Evolutionary conservation across 140 eudicot species (phyloP), one percentile per base, ranked within the genome.

Genomic region (Flaveria floridana): DNA sequence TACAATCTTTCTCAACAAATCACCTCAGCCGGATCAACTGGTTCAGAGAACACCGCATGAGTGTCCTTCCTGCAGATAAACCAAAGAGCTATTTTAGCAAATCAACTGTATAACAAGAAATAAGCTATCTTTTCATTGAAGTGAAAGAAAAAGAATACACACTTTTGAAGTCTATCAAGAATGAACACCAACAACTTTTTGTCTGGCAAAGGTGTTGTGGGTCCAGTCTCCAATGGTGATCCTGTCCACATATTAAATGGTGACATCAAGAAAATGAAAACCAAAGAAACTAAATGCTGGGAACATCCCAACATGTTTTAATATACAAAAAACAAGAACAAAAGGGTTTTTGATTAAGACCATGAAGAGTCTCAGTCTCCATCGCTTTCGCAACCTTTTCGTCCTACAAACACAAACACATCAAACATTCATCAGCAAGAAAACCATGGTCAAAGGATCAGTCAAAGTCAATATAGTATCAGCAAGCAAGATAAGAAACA

Each of bases 141-240:
- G 80, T 51, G 53, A 77, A 68, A 78, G 77, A 69, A 82, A 75
- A 83, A 78, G 74, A 65, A 44, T 56, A 80, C 88, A 78, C 77
- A 94, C 99, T 90, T 90, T 88, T 94, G 99, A 81, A 94, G 96
- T 76, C 96, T 94, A 75, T 94, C 96, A 87, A 94, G 97, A 81
- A 94, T 87, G 92, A 90, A 89, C 71, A 86, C 84, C 89, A 94
- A 83, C 89, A 90, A 83, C 90, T 88, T 90, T 94, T 88, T 90
- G 85, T 94, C 97, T 83, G 97, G 97, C 91, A 90, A 90, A 85
- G 96, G 90, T 70, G 96, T 80, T 42, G 95, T 85, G 89, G 94
- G 96, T 61, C 94, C 96, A 62, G 90, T 80, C 68, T 78, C 90
- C 86, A 83, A 79, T 80, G 86, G 87, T 52, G 93, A 85, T 86